Evolutionary conservation across 768 basidiomycete genomes (phyloP).

Genomic region (Lactarius deliciosus): DNA sequence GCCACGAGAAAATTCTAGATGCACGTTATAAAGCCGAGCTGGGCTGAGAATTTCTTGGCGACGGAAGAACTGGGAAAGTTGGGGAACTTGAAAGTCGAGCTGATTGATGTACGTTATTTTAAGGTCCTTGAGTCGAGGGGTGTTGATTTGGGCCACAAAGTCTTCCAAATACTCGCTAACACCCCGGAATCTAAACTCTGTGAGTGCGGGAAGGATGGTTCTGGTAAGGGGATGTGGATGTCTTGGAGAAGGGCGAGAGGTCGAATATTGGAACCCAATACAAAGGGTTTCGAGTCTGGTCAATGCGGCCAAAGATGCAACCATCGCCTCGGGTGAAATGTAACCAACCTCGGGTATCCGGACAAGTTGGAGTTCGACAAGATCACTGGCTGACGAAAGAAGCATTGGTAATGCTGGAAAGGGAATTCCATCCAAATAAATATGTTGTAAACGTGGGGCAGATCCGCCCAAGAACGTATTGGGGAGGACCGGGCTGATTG

Average conservation of each 20-base stretch:
- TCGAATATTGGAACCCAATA: neutral
- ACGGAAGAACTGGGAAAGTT: neutral
- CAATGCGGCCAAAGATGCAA: neutral
- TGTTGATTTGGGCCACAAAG: neutral
- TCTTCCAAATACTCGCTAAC: neutral
- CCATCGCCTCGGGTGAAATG: neutral
- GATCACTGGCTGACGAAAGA: neutral
- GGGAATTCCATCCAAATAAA: no score
- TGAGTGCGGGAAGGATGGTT: neutral
- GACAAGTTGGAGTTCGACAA: neutral
- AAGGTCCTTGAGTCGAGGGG: neutral
- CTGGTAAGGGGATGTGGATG: neutral
- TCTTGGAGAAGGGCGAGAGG: neutral
- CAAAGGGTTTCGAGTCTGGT: neutral
- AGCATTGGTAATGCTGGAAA: neutral
- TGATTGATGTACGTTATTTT: neutral
- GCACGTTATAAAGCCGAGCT: neutral
- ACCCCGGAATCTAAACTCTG: neutral
- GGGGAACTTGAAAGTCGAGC: neutral
- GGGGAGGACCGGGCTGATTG: no score
- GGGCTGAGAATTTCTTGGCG: neutral
- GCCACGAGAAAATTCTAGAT: neutral
- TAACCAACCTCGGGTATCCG: neutral
- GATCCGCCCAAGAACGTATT: no score
- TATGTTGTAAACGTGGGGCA: no score